Base-by-base conservation (phyloP, 345 rosid genomes). In the Excoecaria cochinchinensis region DNA sequence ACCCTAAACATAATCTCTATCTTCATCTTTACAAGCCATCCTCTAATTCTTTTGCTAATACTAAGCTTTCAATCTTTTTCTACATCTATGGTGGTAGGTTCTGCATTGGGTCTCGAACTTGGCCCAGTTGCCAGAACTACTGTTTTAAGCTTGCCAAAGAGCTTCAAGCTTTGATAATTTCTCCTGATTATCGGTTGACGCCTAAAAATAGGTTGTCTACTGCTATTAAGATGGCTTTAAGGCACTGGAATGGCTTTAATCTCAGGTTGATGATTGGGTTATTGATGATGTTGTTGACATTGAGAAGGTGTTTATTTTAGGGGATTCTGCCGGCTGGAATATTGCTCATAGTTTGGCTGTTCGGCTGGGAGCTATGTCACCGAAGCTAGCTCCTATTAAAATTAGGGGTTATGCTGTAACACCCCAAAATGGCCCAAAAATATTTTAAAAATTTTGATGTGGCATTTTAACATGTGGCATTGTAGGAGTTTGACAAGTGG, bases 51-150 rank as follows among this genome's bases (percentile, higher is more conserved):
- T 39, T 74, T 11, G 38, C 83, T 50, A 42, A 67, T 4, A 6
- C 63, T 7, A 73, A 76, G 66, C 80, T 76, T 22, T 74, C 77
- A 4, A 51, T 80, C 67, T 73, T 72, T 16, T 87, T 77, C 82
- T 90, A 85, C 84, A 86, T 90, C 71, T 91, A 86, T 22, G 91
- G 93, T 0, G 89, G 91, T 7, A 91, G 91, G 1, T 90, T 90
- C 67, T 88, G 91, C 76, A 88, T 88, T 31, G 89, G 90, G 0
- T 88, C 93, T 4, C 85, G 89, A n/a, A 58, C 88, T 4, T 90
- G 89, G 89, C 90, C 91, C 0, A 83, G 81, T 74, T 86, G 80
- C 69, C 94, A 86, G 52, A 86, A 88, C 82, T 88, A 82, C 73
- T 88, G 90, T 74, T 80, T 82, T 69, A 68, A 81, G 73, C 86